phyloP scores from a whole-genome alignment of 345 rosid genomes.

The Salix viminalis region DNA sequence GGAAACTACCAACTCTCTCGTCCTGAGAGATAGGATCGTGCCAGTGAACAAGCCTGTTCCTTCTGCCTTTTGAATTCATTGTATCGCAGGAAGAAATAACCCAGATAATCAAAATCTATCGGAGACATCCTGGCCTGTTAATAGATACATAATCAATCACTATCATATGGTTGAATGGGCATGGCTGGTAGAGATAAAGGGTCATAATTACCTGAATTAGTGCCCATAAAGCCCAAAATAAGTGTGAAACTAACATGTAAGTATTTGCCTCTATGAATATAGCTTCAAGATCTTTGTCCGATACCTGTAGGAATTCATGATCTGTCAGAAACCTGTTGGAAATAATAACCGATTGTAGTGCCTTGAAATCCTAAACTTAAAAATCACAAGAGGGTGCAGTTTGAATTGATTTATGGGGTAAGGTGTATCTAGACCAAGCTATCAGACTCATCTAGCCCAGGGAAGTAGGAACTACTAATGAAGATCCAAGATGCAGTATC shows the following conservation, averaged over 20 bases:
- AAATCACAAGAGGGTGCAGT: not conserved
- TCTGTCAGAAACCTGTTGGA: not conserved
- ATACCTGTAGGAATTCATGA: slow-evolving; percentile 39
- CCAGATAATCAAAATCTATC: slow-evolving; percentile 72
- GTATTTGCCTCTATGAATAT: slow-evolving; percentile 64
- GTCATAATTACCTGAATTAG: slow-evolving; percentile 64
- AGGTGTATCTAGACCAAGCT: not conserved
- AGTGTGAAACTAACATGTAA: slow-evolving; percentile 71
- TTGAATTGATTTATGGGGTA: not conserved
- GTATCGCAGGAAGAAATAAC: slow-evolving; percentile 82
- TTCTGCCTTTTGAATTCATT: slow-evolving; percentile 79
- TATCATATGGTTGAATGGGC: not conserved
- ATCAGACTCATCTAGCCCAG: not conserved
- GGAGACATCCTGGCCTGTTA: slow-evolving; percentile 92
- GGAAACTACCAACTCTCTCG: not conserved
- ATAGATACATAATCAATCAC: not conserved
- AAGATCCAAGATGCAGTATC: not conserved
- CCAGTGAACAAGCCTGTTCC: slow-evolving; percentile 47
- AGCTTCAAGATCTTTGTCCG: slow-evolving; percentile 56
- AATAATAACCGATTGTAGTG: not conserved
- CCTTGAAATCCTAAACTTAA: not conserved
- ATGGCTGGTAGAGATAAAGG: not conserved
- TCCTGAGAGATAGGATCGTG: slow-evolving; percentile 43
- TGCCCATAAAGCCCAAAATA: slow-evolving; percentile 93
- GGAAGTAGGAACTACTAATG: not conserved